These are phyloP conservation scores for Acidiella bohemica DNA, from an alignment of 495 filamentous ascomycete species.

Conservation along the genomic window DNA sequence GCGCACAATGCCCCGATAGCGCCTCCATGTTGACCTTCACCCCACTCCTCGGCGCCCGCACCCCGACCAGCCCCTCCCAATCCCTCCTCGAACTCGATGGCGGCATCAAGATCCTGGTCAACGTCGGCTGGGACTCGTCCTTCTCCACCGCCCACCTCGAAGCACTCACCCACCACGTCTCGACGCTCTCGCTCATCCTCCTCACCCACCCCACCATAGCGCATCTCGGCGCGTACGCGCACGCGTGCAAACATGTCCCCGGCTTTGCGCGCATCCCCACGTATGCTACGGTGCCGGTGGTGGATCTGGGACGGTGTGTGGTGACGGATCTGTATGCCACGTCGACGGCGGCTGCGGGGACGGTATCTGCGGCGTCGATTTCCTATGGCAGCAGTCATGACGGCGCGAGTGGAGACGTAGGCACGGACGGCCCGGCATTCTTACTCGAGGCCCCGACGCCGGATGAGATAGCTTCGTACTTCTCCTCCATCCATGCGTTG, in stretches of 20 bases:
- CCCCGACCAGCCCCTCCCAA: slow-evolving; percentile 72
- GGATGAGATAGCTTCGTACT: slow-evolving; percentile 85
- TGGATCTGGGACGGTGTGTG: slow-evolving; percentile 79
- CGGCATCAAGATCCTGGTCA: slow-evolving; percentile 84
- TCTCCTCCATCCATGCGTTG: slow-evolving; percentile 78
- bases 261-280: slow-evolving; percentile 86
- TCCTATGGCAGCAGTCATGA: too few relatives aligned
- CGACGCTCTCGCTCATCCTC: slow-evolving; percentile 85
- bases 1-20: not conserved
- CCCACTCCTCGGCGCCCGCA: slow-evolving; percentile 80
- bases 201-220: slow-evolving; percentile 83
- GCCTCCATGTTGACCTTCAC: slow-evolving; percentile 87
- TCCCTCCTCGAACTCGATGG: slow-evolving; percentile 93
- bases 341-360: slow-evolving; percentile 27
- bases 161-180: slow-evolving; percentile 82
- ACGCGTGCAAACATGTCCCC: slow-evolving; percentile 94
- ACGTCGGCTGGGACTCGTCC: slow-evolving; percentile 88
- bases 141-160: slow-evolving; percentile 71
- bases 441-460: slow-evolving; percentile 66
- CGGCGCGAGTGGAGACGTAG: too few relatives aligned
- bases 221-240: slow-evolving; percentile 85
- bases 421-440: too few relatives aligned
- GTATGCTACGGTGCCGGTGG: slow-evolving; percentile 87
- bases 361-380: slow-evolving; percentile 10
- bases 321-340: slow-evolving; percentile 79